Evolutionary conservation across 371 early-diverging fungal genomes (phyloP), one percentile per base, ranked within the genome.

Genomic region (Zopfochytrium polystomum): DNA sequence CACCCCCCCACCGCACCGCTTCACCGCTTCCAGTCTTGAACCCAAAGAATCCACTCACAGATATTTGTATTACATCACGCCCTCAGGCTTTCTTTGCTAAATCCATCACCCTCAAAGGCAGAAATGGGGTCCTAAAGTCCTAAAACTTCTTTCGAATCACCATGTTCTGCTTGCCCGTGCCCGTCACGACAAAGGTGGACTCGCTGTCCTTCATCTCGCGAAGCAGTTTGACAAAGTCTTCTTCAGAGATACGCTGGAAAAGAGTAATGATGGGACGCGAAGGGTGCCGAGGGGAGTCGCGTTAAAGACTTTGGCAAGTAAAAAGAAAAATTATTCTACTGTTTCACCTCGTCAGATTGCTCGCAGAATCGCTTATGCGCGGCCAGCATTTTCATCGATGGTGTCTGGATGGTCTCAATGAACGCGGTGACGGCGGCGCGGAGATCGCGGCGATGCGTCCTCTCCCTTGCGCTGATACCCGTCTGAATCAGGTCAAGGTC

Each of bases 401-500:
- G 11, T 49, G 43, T 58, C 1, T 56, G 51, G 42, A 51, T 38
- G 6, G 32, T 52, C 32, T 52, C 55, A 15, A 78, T n/a, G 11
- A 78, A 4, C 6, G 42, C 42, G 20, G 46, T 18, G 7, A 78
- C 32, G 2, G 56, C 65, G 20, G 33, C 26, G 18, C 70, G 69
- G 46, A 65, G 57, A 18, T 69, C 62, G 11, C 23, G 58, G 26
- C 53, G 63, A 4, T 49, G 53, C 5, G 23, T 25, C 0, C 79
- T 60, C 11, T 52, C 54, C 2, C 74, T 60, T 3, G 77, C 57
- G 52, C 72, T 75, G 50, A 79, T 79, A 9, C 99, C 99, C 25
- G 96, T 96, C 54, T 87, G 87, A 42, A 99, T 79, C 62, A 99
- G 80, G 73, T 99, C 99, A 81, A 98, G 85, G 68, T 99, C 99